Conservation (phyloP, 2,329 filamentous ascomycete species). For the Ambrosiella cleistominuta region DNA sequence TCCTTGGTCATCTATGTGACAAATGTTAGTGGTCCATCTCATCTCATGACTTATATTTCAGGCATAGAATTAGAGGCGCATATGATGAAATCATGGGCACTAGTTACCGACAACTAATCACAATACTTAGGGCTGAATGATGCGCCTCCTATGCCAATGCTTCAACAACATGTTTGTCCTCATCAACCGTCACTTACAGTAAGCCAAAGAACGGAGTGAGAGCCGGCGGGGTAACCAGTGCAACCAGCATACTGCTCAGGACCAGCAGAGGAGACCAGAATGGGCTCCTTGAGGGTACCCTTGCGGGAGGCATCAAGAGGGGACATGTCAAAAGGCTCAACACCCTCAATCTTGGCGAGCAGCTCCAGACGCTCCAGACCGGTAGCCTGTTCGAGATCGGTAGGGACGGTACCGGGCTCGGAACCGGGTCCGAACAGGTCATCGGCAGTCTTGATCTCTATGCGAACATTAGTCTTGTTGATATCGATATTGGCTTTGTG, state of each 20-base stretch:
- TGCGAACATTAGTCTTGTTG: constrained; percentile 5
- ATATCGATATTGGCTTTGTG: background rate
- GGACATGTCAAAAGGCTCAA: constrained; percentile 97
- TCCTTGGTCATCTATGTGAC: constrained; percentile 56
- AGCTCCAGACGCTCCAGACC: constrained; percentile 98
- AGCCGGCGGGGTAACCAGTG: constrained; percentile 86
- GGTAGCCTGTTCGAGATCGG: constrained; percentile 87
- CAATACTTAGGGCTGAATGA: no score
- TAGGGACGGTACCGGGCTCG: constrained; percentile 65
- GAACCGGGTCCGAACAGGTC: constrained; percentile 80
- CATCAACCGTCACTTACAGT: constrained; percentile 41
- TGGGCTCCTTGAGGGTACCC: constrained; percentile 79
- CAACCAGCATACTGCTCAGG: constrained; percentile 95
- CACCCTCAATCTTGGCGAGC: constrained; percentile 96
- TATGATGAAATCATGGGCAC: no score
- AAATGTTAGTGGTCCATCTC: background rate
- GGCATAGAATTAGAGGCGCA: background rate
- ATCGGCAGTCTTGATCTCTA: constrained; percentile 66
- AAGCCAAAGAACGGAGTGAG: constrained; percentile 80
- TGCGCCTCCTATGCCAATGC: no score
- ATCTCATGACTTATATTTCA: background rate
- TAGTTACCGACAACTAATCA: no score
- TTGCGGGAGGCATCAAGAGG: constrained; percentile 79
- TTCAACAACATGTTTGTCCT: background rate
- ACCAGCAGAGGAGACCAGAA: constrained; percentile 76